Base-by-base conservation (phyloP, 164 flowering plant species). In the Vitis riparia region DNA sequence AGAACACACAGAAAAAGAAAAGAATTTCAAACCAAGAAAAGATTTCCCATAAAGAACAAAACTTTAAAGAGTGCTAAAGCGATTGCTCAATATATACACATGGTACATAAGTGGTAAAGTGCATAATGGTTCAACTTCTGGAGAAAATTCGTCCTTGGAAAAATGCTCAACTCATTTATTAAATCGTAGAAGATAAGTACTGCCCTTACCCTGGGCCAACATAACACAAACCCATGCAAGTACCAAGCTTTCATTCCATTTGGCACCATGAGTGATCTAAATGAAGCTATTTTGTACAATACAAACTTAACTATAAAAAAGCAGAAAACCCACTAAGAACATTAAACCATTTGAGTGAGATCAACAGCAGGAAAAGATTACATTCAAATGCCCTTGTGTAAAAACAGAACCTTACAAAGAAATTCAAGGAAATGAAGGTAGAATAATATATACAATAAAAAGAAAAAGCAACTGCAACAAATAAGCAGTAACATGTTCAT, bases 21-120 rank as follows among this genome's bases (percentile, higher is more conserved):
- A 56, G 59, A 56, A 56, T 56, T 16, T 10, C 59, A 56, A 19
- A 56, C 59, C 59, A 56, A 56, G 59, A 16, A 19, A 56, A n/a
- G 6, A 19, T 56, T 56, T 56, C 10, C 11, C 2, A 7, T 16
- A 19, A 56, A 56, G 19, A 56, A 23, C 5, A 19, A 16, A 56
- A 17, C 23, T 6, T 56, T 10, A 56, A 56, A 19, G 27, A 16
- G 59, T n/a, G n/a, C 15, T 53, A 4, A n/a, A 53, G 14, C 13
- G 15, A n/a, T 53, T 53, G 15, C 56, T 11, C 14, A 11, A n/a
- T 53, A 53, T 53, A 1, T 53, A 53, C 1, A 53, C 15, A 53
- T 11, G 56, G 56, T 23, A 23, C 27, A 23, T 23, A 1, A 23
- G 27, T 23, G 59, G 59, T 6, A n/a, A 16, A 56, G 8, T 56